Evolutionary conservation across 1,139 yeast genomes (phyloP), one percentile per base, ranked within the genome.

Genomic region (Debaryomyces nepalensis): DNA sequence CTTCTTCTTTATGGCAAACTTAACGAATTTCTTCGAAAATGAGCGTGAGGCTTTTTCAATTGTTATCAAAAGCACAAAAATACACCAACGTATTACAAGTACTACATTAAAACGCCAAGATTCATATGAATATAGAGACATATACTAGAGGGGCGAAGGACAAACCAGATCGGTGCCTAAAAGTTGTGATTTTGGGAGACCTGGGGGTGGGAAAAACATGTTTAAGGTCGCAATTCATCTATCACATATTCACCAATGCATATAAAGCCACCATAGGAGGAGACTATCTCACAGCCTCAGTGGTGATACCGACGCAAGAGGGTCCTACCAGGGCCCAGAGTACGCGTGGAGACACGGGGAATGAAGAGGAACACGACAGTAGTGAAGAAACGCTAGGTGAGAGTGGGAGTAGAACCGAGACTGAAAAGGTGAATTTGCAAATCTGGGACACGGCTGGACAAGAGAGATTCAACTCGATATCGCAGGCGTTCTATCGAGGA

Each of bases 361-460:
- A 32, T 8, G 36, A 35, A 11, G 11, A 26, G 9, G 45, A 33
- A n/a, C 31, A 39, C 14, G 41, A 22, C 5, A 24, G 5, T 12
- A 37, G 20, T 7, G 31, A 19, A n/a, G 29, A 26, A n/a, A 24
- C 24, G 4, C 33, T 18, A 20, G 10, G 14, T 12, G 35, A 31
- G 9, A n/a, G 14, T 12, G 35, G 35, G 9, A 26, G 14, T 8
- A 33, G 22, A 3, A 26, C n/a, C 3, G 24, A 20, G 21, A 23
- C 50, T 15, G 46, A 50, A 22, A 50, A 47, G 29, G 75, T 76
- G 15, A 66, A 69, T 43, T 60, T 81, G 30, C 85, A 81, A 55
- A 70, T 81, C 2, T 81, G 86, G 86, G 86, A 81, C 52, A 81
- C 86, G 4, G 86, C 86, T 0, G 86, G 86, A 3, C 86, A 81